Evolutionary conservation across 2,329 filamentous ascomycete species (phyloP).

Genomic region (Aureobasidium subglaciale): DNA sequence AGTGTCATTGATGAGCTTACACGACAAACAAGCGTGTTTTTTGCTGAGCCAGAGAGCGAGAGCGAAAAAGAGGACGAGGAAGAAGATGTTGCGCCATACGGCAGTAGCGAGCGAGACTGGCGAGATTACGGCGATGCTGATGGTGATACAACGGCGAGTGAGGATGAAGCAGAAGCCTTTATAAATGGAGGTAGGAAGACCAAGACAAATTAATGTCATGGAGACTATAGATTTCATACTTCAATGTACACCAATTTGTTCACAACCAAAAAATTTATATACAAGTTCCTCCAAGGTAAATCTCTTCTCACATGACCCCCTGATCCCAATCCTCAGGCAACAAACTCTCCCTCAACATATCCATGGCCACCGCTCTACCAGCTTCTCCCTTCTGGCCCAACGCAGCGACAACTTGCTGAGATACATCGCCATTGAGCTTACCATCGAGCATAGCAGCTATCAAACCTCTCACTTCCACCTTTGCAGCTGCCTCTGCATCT

Average conservation of each 20-base stretch:
- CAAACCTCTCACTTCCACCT: constrained; percentile 19
- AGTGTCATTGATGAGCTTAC: constrained; percentile 38
- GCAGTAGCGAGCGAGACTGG: neutral
- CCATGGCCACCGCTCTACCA: constrained; percentile 2
- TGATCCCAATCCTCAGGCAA: constrained; percentile 11
- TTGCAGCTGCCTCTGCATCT: constrained; percentile 19
- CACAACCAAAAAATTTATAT: neutral
- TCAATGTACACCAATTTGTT: neutral
- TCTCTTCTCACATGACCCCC: neutral
- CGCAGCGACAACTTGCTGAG: neutral
- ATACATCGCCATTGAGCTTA: neutral
- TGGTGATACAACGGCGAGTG: constrained; percentile 14
- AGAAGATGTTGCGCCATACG: neutral
- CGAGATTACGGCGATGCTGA: constrained; percentile 4
- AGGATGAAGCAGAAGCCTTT: constrained; percentile 4
- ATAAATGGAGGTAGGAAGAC: neutral
- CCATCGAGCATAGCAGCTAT: constrained; percentile 12
- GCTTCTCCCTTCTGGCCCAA: neutral
- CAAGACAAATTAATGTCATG: neutral
- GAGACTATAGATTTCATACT: neutral
- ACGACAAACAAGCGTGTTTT: constrained; percentile 41
- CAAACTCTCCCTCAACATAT: constrained; percentile 15
- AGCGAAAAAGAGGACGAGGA: constrained; percentile 22
- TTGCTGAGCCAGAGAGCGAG: constrained; percentile 34
- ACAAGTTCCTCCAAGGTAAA: neutral